A percentile compares a stretch with the other conserved stretches of the same genome.
These are phyloP conservation scores for Akanthomyces uredinophilus DNA, from an alignment of 2,329 filamentous ascomycete species.

Conservation along the genomic window DNA sequence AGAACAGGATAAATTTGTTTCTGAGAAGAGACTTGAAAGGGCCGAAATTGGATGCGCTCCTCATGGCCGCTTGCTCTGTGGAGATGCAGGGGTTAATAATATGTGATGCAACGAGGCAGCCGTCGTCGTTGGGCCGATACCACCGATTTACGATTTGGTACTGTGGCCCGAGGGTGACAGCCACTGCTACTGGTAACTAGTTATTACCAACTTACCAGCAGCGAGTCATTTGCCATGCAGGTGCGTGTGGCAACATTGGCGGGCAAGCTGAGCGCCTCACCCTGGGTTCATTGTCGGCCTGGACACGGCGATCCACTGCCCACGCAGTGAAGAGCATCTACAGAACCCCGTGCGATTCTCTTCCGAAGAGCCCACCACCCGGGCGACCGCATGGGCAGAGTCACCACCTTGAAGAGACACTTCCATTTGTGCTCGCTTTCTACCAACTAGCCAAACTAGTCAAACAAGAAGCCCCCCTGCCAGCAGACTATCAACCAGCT, in stretches of 20 bases:
- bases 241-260: background rate
- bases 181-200: background rate
- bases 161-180: background rate
- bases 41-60: too few species aligned
- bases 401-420: too few species aligned
- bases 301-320: background rate
- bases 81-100: background rate
- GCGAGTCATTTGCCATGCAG: conserved; percentile 8
- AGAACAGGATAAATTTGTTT: background rate
- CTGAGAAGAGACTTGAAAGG: background rate
- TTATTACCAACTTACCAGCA: too few species aligned
- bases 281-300: background rate
- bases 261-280: background rate
- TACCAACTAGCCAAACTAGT: too few species aligned
- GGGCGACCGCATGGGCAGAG: too few species aligned
- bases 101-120: background rate
- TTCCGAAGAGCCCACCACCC: too few species aligned
- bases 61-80: too few species aligned
- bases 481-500: background rate
- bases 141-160: background rate
- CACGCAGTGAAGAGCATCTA: background rate
- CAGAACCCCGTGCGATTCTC: background rate
- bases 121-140: background rate
- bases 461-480: background rate
- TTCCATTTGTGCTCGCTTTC: too few species aligned